Evolutionary conservation across 2,329 filamentous ascomycete species (phyloP).

Genomic region (Aspergillus sojae): DNA sequence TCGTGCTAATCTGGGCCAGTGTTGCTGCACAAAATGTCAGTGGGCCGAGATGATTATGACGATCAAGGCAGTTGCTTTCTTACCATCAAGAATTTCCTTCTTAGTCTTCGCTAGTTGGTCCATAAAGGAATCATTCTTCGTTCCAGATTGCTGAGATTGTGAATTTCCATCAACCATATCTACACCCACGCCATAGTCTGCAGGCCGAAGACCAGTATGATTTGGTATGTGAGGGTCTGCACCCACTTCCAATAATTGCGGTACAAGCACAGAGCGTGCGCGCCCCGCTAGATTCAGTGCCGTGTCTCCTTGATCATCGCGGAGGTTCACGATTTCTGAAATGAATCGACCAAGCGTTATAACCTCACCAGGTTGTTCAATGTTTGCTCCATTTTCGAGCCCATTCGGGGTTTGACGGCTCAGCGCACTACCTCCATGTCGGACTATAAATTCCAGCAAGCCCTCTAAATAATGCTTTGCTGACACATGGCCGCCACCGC

Average conservation of each 20-base stretch:
- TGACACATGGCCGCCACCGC: conserved; percentile 79
- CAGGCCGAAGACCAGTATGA: conserved; percentile 79
- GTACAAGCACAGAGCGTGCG: conserved; percentile 95
- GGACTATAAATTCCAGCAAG: conserved; percentile 89
- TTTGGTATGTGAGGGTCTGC: conserved; percentile 93
- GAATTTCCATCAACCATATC: conserved; percentile 57
- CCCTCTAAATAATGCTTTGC: conserved; percentile 96
- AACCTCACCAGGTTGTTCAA: conserved; percentile 54
- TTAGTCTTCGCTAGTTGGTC: conserved; percentile 49
- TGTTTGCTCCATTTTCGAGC: conserved; percentile 27
- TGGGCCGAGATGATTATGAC: conserved; percentile 15
- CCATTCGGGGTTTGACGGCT: conserved; percentile 50
- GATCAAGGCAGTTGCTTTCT: conserved; percentile 12
- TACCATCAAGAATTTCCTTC: conserved; percentile 50
- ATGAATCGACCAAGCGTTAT: conserved; percentile 93
- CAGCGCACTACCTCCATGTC: conserved; percentile 70
- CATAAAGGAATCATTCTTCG: conserved; percentile 44
- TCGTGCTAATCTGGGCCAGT: conserved; percentile 49
- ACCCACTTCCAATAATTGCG: conserved; percentile 92
- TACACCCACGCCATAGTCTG: conserved; percentile 91
- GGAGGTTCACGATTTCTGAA: conserved; percentile 93
- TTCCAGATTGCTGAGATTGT: conserved; percentile 51
- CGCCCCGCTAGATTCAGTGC: conserved; percentile 91
- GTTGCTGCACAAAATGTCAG: conserved; percentile 42
- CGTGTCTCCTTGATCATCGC: conserved; percentile 92